Evolutionary conservation across 169 alveolate genomes (phyloP), one percentile per base, ranked within the genome.

Genomic region (Plasmodium relictum): DNA sequence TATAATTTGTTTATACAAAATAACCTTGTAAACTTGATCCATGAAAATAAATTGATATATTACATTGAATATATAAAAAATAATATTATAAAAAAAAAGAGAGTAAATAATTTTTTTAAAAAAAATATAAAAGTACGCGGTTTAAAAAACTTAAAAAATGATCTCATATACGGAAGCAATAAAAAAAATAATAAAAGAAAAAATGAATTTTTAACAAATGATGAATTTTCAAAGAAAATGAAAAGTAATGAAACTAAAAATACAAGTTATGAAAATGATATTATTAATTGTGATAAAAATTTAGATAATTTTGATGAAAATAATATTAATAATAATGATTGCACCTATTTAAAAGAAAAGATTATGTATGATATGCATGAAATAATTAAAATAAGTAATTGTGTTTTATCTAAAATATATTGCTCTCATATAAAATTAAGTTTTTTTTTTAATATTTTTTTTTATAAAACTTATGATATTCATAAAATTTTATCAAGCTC

Each of bases 391-490:
- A 41, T 37, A n/a, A 68, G 71, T 2, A 69, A 68, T 45, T 52
- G 85, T 6, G 73, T 66, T 7, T 3, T 83, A 45, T 83, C 91
- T 16, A 83, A 83, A 52, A 83, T 83, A 83, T 83, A 83, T 44
- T 42, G 91, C 48, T 56, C 85, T 9, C 91, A 83, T 48, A 68
- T 83, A 44, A 83, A 50, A 45, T 72, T 83, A 62, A 83, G 91
- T 22, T 83, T 83, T 48, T 83, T 83, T 48, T 83, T 83, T 14
- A 44, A 45, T 44, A 41, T 83, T 1, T 69, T 83, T 45, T 83
- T 83, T 71, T 83, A 83, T 20, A 83, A 59, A 41, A 37, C 71
- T 48, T 20, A 68, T 61, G 78, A 83, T 20, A 83, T 83, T 20
- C 12, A 61, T 39, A 22, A 50, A 20, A 39, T 83, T n/a, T 22